A percentile compares a stretch with the other conserved stretches of the same genome.
phyloP scores from a whole-genome alignment of 1,284 basidiomycete species.

The Trametes versicolor region DNA sequence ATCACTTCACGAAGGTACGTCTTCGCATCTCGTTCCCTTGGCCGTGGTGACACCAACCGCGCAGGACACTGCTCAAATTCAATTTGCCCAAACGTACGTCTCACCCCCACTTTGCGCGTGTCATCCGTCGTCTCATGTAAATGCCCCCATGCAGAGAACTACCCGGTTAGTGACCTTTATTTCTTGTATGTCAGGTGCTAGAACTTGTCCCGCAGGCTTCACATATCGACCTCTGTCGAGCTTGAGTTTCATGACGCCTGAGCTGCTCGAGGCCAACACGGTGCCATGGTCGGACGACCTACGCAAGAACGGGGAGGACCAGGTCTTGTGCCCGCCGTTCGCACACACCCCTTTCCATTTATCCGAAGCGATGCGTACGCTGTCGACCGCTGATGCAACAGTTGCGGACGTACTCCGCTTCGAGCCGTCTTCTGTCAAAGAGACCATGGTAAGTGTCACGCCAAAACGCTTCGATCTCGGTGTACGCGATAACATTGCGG shows the following conservation, averaged over 20 bases:
- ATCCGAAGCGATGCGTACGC: constrained; percentile 20
- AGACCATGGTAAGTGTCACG: constrained; percentile 42
- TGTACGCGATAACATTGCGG: too few relatives aligned
- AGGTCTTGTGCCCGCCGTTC: constrained; percentile 44
- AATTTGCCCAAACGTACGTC: constrained; percentile 32
- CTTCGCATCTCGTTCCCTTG: neutral
- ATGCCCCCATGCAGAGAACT: constrained; percentile 29
- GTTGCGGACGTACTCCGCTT: constrained; percentile 41
- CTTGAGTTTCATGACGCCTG: constrained; percentile 39
- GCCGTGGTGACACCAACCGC: constrained; percentile 2
- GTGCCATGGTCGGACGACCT: constrained; percentile 48
- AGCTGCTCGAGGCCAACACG: constrained; percentile 30
- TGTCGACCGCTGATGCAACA: constrained; percentile 27
- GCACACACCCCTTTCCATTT: constrained; percentile 33
- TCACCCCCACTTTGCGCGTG: neutral
- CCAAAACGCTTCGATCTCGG: neutral
- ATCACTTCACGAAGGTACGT: constrained; percentile 26
- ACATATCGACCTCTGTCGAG: constrained; percentile 44
- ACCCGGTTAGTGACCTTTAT: constrained; percentile 36
- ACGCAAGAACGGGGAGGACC: constrained; percentile 44
- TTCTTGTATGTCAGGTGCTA: neutral
- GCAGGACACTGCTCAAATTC: constrained; percentile 20
- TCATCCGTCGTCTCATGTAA: neutral
- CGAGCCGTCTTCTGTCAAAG: constrained; percentile 45
- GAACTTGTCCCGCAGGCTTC: constrained; percentile 33